Percentiles rank a stretch among this genome's conserved stretches.
Evolutionary conservation across 2,329 filamentous ascomycete genomes (phyloP).

Genomic region (Diaporthe caulivora): DNA sequence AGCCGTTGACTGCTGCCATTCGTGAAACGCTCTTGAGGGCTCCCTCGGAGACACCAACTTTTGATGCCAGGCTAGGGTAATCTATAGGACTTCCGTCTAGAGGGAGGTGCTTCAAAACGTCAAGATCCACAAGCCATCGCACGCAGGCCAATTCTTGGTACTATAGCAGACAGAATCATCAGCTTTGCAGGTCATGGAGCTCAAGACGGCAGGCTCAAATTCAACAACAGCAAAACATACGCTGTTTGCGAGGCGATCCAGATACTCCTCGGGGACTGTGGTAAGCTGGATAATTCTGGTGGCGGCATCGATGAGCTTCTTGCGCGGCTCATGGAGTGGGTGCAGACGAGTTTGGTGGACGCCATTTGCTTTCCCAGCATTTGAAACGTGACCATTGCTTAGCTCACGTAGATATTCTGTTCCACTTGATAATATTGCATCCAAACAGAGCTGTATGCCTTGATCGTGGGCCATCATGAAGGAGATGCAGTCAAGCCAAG

Average conservation of each 20-base stretch:
- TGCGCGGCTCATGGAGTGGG: neutral
- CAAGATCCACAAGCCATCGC: constrained; percentile 1
- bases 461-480: neutral
- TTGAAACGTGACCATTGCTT: neutral
- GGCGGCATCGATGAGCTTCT: constrained; percentile 8
- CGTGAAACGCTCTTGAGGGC: constrained; percentile 3
- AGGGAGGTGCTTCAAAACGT: neutral
- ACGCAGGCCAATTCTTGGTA: constrained; percentile 16
- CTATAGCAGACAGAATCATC: neutral
- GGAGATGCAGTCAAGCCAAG: neutral
- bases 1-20: neutral
- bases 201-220: neutral
- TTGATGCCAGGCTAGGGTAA: neutral
- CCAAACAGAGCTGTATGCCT: neutral
- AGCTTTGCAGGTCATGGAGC: neutral
- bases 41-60: neutral
- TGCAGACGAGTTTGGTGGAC: neutral
- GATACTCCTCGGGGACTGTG: neutral
- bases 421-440: neutral
- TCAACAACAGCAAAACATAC: neutral
- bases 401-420: neutral
- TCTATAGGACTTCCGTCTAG: neutral
- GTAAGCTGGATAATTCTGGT: constrained; percentile 5
- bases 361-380: neutral
- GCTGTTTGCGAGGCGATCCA: constrained; percentile 5